Evolutionary conservation across 148 eudicot genomes (phyloP).

Genomic region (Fallopia convolvulus): DNA sequence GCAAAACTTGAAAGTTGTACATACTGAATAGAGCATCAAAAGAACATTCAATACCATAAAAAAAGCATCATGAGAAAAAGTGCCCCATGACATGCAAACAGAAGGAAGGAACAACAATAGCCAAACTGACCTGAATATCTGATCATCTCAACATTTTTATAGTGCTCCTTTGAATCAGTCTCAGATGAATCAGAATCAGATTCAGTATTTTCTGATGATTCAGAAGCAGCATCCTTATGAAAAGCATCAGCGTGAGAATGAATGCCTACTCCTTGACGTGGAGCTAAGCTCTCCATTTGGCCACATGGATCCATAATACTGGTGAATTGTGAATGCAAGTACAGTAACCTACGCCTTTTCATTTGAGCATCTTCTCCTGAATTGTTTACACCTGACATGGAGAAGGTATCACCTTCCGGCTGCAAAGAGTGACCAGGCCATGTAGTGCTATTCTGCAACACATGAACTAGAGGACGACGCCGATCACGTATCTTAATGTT

Average conservation of each 20-base stretch:
- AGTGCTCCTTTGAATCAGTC: slow-evolving; percentile 47
- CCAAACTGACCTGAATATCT: slow-evolving; percentile 43
- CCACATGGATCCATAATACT: slow-evolving; percentile 17
- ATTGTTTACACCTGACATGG: slow-evolving; percentile 33
- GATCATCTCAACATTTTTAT: slow-evolving; percentile 33
- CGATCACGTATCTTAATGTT: slow-evolving; percentile 40
- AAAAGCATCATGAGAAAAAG: not conserved
- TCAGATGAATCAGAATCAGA: slow-evolving; percentile 69
- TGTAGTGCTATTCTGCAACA: slow-evolving; percentile 32
- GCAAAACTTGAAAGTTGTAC: not conserved
- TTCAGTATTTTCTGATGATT: slow-evolving; percentile 69
- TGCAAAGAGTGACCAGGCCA: slow-evolving; percentile 30
- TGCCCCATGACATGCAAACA: not conserved
- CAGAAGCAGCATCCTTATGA: slow-evolving; percentile 40
- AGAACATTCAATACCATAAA: not conserved
- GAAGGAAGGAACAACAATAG: not conserved
- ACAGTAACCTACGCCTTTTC: slow-evolving; percentile 26
- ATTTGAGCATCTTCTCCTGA: slow-evolving; percentile 19
- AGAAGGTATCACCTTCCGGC: slow-evolving; percentile 23
- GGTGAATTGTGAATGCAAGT: slow-evolving; percentile 29
- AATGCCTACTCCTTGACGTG: slow-evolving; percentile 24
- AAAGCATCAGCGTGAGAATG: slow-evolving; percentile 27
- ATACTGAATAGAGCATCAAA: not conserved
- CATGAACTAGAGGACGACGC: slow-evolving; percentile 35
- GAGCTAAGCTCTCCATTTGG: slow-evolving; percentile 25